Percentiles rank a stretch among this genome's conserved stretches.
Conservation (phyloP, 2,329 filamentous ascomycete genomes). For the Clonostachys byssicola region DNA sequence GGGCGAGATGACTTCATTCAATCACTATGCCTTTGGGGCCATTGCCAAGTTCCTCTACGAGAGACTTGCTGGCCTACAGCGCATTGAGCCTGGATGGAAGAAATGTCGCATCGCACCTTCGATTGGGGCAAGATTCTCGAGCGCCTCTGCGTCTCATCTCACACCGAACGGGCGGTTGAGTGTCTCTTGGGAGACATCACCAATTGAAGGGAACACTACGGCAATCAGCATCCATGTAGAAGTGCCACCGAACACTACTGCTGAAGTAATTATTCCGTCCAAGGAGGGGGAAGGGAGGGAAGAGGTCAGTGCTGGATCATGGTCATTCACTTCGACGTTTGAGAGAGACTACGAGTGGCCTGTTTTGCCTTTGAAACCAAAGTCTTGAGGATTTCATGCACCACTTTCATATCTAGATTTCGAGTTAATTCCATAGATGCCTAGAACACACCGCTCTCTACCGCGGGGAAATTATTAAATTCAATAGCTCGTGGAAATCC, state of each 20-base stretch:
- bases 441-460: no score
- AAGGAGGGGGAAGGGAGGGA: not conserved
- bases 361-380: not conserved
- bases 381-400: not conserved
- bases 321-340: slow-evolving; percentile 5
- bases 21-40: slow-evolving; percentile 43
- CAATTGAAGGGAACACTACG: not conserved
- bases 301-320: not conserved
- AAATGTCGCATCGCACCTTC: not conserved
- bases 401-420: no score
- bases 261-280: not conserved
- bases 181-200: not conserved
- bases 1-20: slow-evolving; percentile 43
- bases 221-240: not conserved
- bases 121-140: not conserved
- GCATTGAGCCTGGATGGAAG: not conserved
- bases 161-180: not conserved
- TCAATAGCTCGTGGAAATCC: no score
- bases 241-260: not conserved
- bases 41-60: slow-evolving; percentile 18
- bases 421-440: no score
- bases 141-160: not conserved
- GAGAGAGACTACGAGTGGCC: slow-evolving; percentile 1
- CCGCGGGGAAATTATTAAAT: no score
- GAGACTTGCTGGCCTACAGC: not conserved